Evolutionary conservation across 1,139 yeast genomes (phyloP).

Genomic region (Lodderomyces elongisporus): DNA sequence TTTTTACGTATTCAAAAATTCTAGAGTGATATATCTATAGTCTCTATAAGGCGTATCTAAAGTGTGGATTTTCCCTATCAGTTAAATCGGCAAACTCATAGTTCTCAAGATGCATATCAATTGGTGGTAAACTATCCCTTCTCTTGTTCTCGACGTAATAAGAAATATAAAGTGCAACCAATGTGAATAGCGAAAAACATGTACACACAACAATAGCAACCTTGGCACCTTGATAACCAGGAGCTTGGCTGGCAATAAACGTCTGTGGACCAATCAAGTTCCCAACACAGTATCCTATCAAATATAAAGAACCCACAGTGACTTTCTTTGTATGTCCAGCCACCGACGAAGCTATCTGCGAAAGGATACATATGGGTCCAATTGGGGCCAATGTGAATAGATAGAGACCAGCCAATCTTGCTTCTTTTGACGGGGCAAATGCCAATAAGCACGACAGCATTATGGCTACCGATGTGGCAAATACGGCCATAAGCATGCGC

Average conservation of each 20-base stretch:
- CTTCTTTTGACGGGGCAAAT: slow-evolving; percentile 31
- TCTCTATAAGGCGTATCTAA: slow-evolving; percentile 47
- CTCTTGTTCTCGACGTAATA: slow-evolving; percentile 23
- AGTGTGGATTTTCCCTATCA: slow-evolving; percentile 59
- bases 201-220: slow-evolving; percentile 32
- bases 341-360: slow-evolving; percentile 52
- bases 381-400: slow-evolving; percentile 26
- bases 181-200: slow-evolving; percentile 18
- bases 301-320: slow-evolving; percentile 52
- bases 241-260: slow-evolving; percentile 50
- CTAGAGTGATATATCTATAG: too few relatives aligned
- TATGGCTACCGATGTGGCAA: slow-evolving; percentile 32
- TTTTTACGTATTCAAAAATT: too few relatives aligned
- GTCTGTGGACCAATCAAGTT: slow-evolving; percentile 71
- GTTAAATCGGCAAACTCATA: slow-evolving; percentile 60
- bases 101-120: slow-evolving; percentile 30
- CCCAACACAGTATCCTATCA: slow-evolving; percentile 64
- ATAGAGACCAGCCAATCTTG: slow-evolving; percentile 40
- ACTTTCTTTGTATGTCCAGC: slow-evolving; percentile 70
- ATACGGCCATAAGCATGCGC: slow-evolving; percentile 39
- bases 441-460: slow-evolving; percentile 45
- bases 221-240: slow-evolving; percentile 46
- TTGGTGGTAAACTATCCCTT: slow-evolving; percentile 17
- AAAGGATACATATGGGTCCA: slow-evolving; percentile 44
- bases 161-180: slow-evolving; percentile 24